These are phyloP conservation scores for Aureobasidium sp. DNA, from an alignment of 2,329 filamentous ascomycete species.

Conservation along the genomic window DNA sequence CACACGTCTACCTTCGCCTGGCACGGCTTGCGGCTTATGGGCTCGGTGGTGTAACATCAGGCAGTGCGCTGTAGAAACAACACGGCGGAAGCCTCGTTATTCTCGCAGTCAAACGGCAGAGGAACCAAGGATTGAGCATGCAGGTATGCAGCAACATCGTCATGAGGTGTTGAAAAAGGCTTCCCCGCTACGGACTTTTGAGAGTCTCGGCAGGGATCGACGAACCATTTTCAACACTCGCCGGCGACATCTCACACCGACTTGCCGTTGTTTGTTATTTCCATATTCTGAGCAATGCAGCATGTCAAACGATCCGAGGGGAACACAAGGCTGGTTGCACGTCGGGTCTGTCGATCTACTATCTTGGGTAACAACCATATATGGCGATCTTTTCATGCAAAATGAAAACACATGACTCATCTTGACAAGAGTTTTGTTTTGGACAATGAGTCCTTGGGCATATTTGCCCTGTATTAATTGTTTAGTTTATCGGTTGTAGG, in stretches of 20 bases:
- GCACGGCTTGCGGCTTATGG: background rate
- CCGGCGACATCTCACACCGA: background rate
- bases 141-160: slow-evolving; percentile 8
- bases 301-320: background rate
- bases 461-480: background rate
- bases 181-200: slow-evolving; percentile 11
- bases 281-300: background rate
- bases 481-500: slow-evolving; percentile 22
- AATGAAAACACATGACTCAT: background rate
- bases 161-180: slow-evolving; percentile 8
- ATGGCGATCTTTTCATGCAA: background rate
- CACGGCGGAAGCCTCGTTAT: background rate
- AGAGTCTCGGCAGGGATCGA: slow-evolving; percentile 2
- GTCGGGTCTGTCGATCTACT: background rate
- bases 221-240: background rate
- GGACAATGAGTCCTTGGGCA: background rate
- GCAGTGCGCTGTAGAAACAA: background rate
- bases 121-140: slow-evolving; percentile 6
- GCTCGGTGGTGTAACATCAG: background rate
- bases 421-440: background rate
- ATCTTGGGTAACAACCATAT: background rate
- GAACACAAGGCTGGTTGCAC: background rate
- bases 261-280: background rate
- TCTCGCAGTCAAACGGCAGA: background rate
- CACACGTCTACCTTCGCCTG: background rate